Percentiles rank a stretch among this genome's conserved stretches.
Conservation (phyloP, 768 basidiomycete species). For the Russula virescens region DNA sequence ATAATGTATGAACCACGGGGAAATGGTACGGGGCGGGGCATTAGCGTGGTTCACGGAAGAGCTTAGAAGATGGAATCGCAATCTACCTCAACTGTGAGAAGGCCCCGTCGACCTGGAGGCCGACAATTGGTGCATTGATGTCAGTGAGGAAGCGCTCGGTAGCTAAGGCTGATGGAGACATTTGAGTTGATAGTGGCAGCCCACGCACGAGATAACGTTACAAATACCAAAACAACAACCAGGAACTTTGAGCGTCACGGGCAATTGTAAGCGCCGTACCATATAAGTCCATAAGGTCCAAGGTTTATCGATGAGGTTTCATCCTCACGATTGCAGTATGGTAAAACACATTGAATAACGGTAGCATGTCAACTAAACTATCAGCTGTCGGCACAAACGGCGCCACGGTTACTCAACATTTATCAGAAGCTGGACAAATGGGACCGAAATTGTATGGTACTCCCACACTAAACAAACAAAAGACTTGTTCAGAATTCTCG, state of each 20-base stretch:
- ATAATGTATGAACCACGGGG: background rate
- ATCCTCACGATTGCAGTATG: no score
- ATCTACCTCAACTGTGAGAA: constrained; percentile 63
- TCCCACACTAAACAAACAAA: background rate
- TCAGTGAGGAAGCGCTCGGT: constrained; percentile 71
- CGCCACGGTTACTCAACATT: no score
- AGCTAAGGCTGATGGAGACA: constrained; percentile 34
- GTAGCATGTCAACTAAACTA: background rate
- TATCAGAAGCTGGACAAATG: no score
- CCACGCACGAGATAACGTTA: background rate
- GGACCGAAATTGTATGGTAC: no score
- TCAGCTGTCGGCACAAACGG: background rate
- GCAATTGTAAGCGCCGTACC: background rate
- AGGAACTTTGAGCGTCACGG: background rate
- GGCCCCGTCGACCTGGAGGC: constrained; percentile 58
- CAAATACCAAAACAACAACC: background rate
- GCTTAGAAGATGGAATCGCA: background rate
- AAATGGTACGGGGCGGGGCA: no score
- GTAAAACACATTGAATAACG: background rate
- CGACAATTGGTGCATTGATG: constrained; percentile 67
- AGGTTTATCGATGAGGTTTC: background rate
- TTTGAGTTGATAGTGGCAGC: background rate
- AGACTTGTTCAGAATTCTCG: background rate
- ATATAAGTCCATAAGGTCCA: background rate
- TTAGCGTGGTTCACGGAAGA: background rate